Base-by-base conservation (phyloP, 2,329 filamentous ascomycete species). In the Sordariomycetes sp. region DNA sequence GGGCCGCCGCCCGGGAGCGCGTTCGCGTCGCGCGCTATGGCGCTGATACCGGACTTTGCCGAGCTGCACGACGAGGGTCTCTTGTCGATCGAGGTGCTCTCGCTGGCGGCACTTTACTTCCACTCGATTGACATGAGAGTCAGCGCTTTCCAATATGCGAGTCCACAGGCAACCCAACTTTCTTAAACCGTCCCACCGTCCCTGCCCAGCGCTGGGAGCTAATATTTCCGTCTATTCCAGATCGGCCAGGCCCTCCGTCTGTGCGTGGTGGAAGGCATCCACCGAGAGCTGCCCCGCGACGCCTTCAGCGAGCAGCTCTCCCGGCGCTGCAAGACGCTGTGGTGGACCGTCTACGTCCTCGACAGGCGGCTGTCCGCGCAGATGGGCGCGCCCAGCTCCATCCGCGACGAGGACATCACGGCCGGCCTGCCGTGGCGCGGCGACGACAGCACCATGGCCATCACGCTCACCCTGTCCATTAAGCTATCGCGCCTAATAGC, bases 111-210 rank as follows among this genome's bases (percentile, higher is more conserved):
- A 0, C 62, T 74, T 0, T 74, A 73, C 58, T 67, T 74, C 3
- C 72, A 74, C 35, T 73, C 72, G 0, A 65, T 74, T 1, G 72
- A 74, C 18, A 72, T 74, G 69, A 65, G 72, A 55, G 64, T 71
- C 0, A 68, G 69, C 1, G 72, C 72, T 0, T 73, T 71, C 28
- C 70, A 73, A 12, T 70, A 73, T 57, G 71, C 72, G n/a, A 60
- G 68, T 40, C 8, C 18, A 22, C 5, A 3, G 20, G 43, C 0
- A 66, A 64, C 18, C 67, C 68, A 52, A 60, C 66, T 8, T 66
- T 68, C 51, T 60, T 65, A n/a, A n/a, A n/a, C n/a, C n/a, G n/a
- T n/a, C n/a, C n/a, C n/a, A n/a, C n/a, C n/a, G n/a, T n/a, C n/a
- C n/a, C n/a, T n/a, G n/a, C n/a, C 61, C 64, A 64, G 2, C 60